Percentiles rank a stretch among this genome's conserved stretches.
Conservation (phyloP, 768 basidiomycete genomes). For the Boletellus ananas region DNA sequence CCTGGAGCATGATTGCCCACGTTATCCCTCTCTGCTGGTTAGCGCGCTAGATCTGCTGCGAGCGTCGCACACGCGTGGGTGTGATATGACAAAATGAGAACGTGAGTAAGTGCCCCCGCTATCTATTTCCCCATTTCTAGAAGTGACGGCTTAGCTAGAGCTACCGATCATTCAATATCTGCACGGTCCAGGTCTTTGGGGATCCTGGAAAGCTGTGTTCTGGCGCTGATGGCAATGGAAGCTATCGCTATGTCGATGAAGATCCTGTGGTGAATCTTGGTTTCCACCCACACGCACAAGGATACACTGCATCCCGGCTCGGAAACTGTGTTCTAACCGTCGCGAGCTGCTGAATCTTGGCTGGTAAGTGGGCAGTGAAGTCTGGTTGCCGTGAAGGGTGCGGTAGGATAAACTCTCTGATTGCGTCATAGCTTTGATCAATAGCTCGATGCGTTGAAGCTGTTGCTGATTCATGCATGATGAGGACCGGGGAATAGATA, state of each 20-base stretch:
- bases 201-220: neutral
- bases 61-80: neutral
- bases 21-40: neutral
- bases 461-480: neutral
- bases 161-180: neutral
- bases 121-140: neutral
- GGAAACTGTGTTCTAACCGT: neutral
- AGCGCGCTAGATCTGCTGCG: neutral
- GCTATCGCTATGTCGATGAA: neutral
- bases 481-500: neutral
- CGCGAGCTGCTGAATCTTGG: neutral
- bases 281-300: too few relatives aligned
- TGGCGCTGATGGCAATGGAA: slow-evolving; percentile 14
- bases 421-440: neutral
- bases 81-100: neutral
- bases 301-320: too few relatives aligned
- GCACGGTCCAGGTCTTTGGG: neutral
- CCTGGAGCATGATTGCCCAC: neutral
- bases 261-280: neutral
- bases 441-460: neutral
- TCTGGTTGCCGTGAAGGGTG: neutral
- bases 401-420: neutral
- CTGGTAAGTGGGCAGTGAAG: neutral
- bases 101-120: neutral
- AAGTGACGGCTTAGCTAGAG: neutral